Conservation (phyloP, 805 yeast species). For the Wickerhamomyces rabaulensis region DNA sequence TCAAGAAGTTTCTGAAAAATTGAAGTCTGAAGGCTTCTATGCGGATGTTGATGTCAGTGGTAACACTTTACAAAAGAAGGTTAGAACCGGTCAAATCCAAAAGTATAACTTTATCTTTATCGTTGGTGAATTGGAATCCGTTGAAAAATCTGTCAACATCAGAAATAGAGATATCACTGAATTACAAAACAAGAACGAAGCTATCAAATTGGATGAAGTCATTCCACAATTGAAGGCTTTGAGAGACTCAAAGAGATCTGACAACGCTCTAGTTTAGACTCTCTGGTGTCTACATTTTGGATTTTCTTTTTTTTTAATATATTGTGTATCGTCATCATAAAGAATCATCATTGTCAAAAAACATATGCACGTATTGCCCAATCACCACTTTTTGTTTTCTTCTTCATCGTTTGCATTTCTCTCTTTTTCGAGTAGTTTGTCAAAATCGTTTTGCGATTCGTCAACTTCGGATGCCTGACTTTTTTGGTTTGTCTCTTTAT, state of each 20-base stretch:
- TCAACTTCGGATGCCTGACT: neutral
- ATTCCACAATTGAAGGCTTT: constrained; percentile 61
- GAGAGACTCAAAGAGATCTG: constrained; percentile 70
- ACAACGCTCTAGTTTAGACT: constrained; percentile 39
- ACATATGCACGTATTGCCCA: neutral
- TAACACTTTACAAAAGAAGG: constrained; percentile 97
- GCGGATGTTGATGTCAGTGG: constrained; percentile 93
- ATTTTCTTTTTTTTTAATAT: neutral
- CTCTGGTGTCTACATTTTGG: neutral
- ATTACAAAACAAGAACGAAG: constrained; percentile 89
- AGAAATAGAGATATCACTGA: constrained; percentile 95
- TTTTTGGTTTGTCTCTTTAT: neutral
- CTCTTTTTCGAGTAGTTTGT: constrained; percentile 22
- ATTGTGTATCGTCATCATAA: neutral
- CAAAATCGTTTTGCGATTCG: constrained; percentile 16
- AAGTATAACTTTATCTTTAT: constrained; percentile 94
- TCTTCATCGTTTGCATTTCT: constrained; percentile 13
- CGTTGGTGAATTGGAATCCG: constrained; percentile 94
- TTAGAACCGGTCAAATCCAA: constrained; percentile 91
- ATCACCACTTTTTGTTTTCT: constrained; percentile 16
- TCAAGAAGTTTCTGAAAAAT: constrained; percentile 62
- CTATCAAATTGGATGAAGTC: constrained; percentile 68
- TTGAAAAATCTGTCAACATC: constrained; percentile 76
- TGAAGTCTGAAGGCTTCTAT: constrained; percentile 72
- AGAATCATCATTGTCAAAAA: neutral